phyloP scores from a whole-genome alignment of 2,329 filamentous ascomycete genomes.

The Fusarium sp. region DNA sequence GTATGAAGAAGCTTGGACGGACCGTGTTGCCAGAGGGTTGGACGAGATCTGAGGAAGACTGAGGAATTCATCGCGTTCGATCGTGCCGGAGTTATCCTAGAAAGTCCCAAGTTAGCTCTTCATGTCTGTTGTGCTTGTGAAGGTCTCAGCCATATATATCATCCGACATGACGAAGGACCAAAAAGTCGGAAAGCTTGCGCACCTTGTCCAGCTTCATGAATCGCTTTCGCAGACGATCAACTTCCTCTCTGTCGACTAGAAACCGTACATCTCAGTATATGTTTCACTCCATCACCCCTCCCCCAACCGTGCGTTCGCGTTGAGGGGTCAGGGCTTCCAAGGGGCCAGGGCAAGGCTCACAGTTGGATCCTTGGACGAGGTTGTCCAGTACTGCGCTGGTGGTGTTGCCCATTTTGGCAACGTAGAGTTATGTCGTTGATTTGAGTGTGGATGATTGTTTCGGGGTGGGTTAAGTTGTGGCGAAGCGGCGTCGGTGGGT shows the following conservation, averaged over 20 bases:
- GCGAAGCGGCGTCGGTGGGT: not conserved
- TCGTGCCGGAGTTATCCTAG: conserved; percentile 96
- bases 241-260: conserved; percentile 97
- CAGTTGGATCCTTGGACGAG: conserved; percentile 98
- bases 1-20: conserved; percentile 38
- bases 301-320: conserved; percentile 8
- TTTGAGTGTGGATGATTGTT: not conserved
- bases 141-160: not conserved
- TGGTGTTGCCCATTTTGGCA: conserved; percentile 71
- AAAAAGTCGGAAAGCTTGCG: conserved; percentile 35
- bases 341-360: conserved; percentile 53
- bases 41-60: conserved; percentile 97
- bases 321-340: conserved; percentile 10
- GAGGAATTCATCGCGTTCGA: conserved; percentile 98
- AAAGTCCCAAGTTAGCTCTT: conserved; percentile 2
- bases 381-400: conserved; percentile 84
- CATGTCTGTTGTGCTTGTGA: not conserved
- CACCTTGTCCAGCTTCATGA: conserved; percentile 99
- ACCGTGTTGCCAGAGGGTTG: conserved; percentile 96
- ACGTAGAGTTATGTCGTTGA: not conserved
- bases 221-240: conserved; percentile 92
- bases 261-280: conserved; percentile 27
- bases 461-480: not conserved
- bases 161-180: not conserved
- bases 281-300: conserved; percentile 4